phyloP scores from a whole-genome alignment of 2,329 filamentous ascomycete species.

The Beauveria asiatica region DNA sequence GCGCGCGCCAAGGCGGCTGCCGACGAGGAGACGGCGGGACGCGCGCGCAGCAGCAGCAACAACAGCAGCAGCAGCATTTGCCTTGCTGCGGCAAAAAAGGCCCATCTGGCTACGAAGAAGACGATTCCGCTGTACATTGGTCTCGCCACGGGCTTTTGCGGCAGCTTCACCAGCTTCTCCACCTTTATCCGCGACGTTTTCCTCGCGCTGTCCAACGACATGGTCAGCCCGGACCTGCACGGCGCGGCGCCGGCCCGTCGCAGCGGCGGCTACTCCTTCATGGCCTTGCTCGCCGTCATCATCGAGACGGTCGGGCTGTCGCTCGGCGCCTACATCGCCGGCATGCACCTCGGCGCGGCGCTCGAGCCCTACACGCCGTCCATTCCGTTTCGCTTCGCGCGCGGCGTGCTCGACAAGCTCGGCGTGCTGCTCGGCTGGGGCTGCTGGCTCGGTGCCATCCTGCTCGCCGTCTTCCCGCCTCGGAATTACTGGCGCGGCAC shows the following conservation, averaged over 20 bases:
- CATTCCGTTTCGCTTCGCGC: conserved; percentile 47
- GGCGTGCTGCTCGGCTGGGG: conserved; percentile 59
- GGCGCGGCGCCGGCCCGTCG: conserved; percentile 35
- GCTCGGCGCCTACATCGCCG: conserved; percentile 58
- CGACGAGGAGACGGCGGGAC: not conserved
- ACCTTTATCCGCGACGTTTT: conserved; percentile 76
- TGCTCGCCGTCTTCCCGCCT: conserved; percentile 65
- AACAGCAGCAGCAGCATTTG: conserved; percentile 16
- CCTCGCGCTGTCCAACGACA: conserved; percentile 67
- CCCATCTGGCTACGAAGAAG: conserved; percentile 63
- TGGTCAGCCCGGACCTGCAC: conserved; percentile 33
- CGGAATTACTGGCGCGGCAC: conserved; percentile 67
- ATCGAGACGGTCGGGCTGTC: conserved; percentile 64
- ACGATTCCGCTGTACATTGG: conserved; percentile 83
- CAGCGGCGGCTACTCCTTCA: conserved; percentile 71
- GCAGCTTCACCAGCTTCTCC: conserved; percentile 85
- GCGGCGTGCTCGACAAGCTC: conserved; percentile 54
- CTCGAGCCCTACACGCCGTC: conserved; percentile 51
- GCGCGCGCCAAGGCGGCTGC: conserved; percentile 12
- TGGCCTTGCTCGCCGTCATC: conserved; percentile 70
- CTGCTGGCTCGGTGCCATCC: conserved; percentile 68
- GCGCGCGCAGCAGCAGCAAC: no score
- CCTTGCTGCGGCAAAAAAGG: conserved; percentile 41
- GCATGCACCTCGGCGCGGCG: conserved; percentile 64
- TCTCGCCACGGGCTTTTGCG: conserved; percentile 78